Base-by-base conservation (phyloP, 1,284 basidiomycete species). In the Tilletia caries region DNA sequence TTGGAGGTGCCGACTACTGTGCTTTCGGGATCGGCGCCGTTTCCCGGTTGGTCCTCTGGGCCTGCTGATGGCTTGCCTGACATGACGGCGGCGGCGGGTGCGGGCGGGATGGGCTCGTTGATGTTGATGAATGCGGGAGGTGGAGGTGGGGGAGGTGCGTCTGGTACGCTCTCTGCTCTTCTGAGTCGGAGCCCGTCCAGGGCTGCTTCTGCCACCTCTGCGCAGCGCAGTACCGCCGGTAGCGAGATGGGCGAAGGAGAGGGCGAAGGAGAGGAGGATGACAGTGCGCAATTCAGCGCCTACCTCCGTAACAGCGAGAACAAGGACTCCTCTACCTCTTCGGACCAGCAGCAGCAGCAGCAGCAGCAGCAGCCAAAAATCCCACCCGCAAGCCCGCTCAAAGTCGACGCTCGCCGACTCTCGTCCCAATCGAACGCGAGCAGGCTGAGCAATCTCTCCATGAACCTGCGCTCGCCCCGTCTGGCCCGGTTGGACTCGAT, bases 391-490 rank as follows among this genome's bases (percentile, higher is more conserved):
- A 34, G 32, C 18, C 58, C 58, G 3, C 10, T 34, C 4, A 15
- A 20, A 62, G 58, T 37, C 58, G 58, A 37, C 32, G 10, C 27
- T 15, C 58, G 58, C 27, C 58, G 58, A 18, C 29, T 62, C 29
- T 62, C 58, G 1, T 33, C 58, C 58, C 58, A 62, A 34, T 62
- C 58, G 58, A 62, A 62, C 58, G 58, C 29, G 33, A 62, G 58
- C 32, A 62, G 33, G 32, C 29, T 62, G 32, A 62, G 58, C 32
- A 62, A 33, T 37, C 33, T 37, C 10, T 33, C 58, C 32, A 29
- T 34, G 6, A 33, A 62, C 33, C 27, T 62, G 33, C 58, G 58
- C 32, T 62, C 58, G 58, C 58, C 58, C 29, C 29, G 58, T 20
- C 58, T 62, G 32, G 58, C 32, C 32, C 58, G 58, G 32, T 15